Conservation (phyloP, 106 monocot genomes). For the Acorus gramineus region DNA sequence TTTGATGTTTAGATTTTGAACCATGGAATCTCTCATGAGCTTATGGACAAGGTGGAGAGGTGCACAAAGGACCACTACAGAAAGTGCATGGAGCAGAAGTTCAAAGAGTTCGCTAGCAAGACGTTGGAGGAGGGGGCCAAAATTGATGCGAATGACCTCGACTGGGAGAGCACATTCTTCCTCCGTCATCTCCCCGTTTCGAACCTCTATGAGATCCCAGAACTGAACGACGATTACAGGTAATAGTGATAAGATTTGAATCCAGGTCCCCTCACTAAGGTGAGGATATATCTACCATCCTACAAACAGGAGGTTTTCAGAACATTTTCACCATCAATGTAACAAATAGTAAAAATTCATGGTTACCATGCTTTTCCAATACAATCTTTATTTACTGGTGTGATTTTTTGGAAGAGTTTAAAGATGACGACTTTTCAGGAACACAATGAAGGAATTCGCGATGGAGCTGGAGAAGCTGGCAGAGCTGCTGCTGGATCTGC, state of each 20-base stretch:
- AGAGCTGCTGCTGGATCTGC: constrained; percentile 49
- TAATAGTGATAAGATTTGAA: too few relatives aligned
- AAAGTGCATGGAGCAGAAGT: constrained; percentile 32
- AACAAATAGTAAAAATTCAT: too few relatives aligned
- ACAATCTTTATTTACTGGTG: too few relatives aligned
- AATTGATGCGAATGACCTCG: constrained; percentile 27
- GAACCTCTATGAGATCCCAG: constrained; percentile 37
- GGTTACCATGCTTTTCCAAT: too few relatives aligned
- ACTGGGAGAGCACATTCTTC: constrained; percentile 85
- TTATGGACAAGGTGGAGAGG: constrained; percentile 54
- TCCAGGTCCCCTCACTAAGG: too few relatives aligned
- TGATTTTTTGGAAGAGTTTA: too few relatives aligned
- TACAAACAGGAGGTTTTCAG: too few relatives aligned
- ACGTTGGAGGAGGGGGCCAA: constrained; percentile 14
- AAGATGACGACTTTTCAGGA: constrained; percentile 9
- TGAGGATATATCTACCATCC: too few relatives aligned
- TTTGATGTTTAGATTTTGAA: constrained; percentile 39
- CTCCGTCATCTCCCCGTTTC: constrained; percentile 55
- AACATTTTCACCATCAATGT: too few relatives aligned
- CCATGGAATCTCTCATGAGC: constrained; percentile 55
- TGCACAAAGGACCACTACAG: constrained; percentile 56
- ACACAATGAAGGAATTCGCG: constrained; percentile 49
- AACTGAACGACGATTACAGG: neutral
- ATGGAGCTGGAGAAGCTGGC: constrained; percentile 38
- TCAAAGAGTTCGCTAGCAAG: constrained; percentile 45